phyloP scores from a whole-genome alignment of 768 basidiomycete genomes.

The Trametes cinnabarina region DNA sequence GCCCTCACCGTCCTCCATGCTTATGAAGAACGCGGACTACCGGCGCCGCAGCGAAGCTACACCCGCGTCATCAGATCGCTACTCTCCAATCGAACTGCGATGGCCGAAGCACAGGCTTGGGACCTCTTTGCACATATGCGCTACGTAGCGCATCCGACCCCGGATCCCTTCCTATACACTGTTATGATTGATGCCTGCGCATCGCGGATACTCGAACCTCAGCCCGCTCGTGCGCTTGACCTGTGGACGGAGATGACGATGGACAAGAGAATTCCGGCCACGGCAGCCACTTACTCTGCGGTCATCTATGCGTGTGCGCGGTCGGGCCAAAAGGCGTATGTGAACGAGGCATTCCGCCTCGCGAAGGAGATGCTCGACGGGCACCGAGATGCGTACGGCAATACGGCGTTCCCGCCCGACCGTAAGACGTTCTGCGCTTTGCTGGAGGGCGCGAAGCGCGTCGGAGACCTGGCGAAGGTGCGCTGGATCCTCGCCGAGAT shows the following conservation, averaged over 20 bases:
- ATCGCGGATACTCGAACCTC: slow-evolving; percentile 48
- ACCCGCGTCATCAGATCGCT: slow-evolving; percentile 62
- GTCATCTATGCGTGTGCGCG: slow-evolving; percentile 78
- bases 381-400: slow-evolving; percentile 62
- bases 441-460: slow-evolving; percentile 85
- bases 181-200: slow-evolving; percentile 89
- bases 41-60: slow-evolving; percentile 76
- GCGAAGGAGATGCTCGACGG: slow-evolving; percentile 85
- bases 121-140: slow-evolving; percentile 96
- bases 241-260: slow-evolving; percentile 90
- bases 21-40: slow-evolving; percentile 62
- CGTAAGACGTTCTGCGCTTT: slow-evolving; percentile 73
- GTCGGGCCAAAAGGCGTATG: slow-evolving; percentile 58
- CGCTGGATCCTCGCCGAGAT: slow-evolving; percentile 93
- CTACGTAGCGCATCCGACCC: slow-evolving; percentile 85
- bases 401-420: slow-evolving; percentile 58
- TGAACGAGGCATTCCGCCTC: slow-evolving; percentile 80
- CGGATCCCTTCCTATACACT: slow-evolving; percentile 70
- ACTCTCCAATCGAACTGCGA: slow-evolving; percentile 42
- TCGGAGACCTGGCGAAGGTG: slow-evolving; percentile 78
- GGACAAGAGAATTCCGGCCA: slow-evolving; percentile 63
- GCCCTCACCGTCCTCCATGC: slow-evolving; percentile 69
- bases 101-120: slow-evolving; percentile 79
- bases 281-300: slow-evolving; percentile 71
- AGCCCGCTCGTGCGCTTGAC: slow-evolving; percentile 90